A percentile compares a stretch with the other conserved stretches of the same genome.
Conservation (phyloP, 225 moss, liverwort and hornwort species). For the Neckera pumila region DNA sequence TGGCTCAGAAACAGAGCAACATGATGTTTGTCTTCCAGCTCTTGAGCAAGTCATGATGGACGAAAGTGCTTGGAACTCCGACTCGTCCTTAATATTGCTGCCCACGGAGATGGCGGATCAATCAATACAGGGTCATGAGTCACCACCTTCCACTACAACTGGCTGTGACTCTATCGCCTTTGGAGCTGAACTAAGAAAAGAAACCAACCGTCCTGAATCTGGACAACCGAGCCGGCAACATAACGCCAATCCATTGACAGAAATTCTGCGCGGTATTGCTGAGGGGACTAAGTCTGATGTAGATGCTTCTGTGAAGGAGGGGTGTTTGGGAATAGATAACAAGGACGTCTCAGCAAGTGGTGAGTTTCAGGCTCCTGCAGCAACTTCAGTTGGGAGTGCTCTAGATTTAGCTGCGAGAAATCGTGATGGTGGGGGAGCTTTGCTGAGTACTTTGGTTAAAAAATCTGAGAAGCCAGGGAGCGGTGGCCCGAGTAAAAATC, state of each 20-base stretch:
- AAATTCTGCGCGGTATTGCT: neutral
- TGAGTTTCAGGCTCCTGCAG: neutral
- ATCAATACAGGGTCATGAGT: neutral
- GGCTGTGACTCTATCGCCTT: neutral
- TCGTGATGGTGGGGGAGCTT: neutral
- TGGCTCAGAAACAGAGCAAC: neutral
- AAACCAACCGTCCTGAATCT: neutral
- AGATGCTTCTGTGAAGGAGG: neutral
- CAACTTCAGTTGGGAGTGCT: neutral
- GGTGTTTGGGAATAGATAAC: neutral
- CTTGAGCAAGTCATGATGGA: neutral
- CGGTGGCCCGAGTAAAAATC: neutral
- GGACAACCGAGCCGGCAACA: conserved; percentile 1
- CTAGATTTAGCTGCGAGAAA: neutral
- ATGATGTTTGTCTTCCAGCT: neutral
- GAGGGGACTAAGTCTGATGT: neutral
- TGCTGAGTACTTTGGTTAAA: neutral
- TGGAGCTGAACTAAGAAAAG: neutral
- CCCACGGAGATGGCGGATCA: neutral
- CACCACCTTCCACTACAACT: neutral
- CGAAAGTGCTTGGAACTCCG: neutral
- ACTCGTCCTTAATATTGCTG: neutral
- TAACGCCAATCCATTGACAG: neutral
- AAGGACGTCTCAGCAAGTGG: neutral
- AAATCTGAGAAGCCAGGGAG: neutral